These are phyloP conservation scores for Iris macrosiphon DNA, from an alignment of 106 monocot genomes.

Conservation along the genomic window DNA sequence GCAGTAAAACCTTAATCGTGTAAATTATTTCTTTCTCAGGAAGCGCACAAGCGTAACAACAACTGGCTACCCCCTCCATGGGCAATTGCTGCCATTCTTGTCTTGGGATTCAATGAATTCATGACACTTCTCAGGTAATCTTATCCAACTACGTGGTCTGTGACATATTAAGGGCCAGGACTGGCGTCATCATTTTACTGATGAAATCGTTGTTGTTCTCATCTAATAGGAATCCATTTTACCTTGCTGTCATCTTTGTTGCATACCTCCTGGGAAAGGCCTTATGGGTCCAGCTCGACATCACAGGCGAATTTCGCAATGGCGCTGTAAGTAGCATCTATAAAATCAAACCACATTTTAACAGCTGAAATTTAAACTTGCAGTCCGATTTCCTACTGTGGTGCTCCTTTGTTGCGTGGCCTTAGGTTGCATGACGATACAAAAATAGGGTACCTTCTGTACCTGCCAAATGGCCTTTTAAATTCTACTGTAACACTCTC, in stretches of 20 bases:
- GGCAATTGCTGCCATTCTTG: slow-evolving; percentile 77
- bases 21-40: slow-evolving; percentile 30
- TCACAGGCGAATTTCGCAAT: slow-evolving; percentile 70
- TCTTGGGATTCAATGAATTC: slow-evolving; percentile 93
- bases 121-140: slow-evolving; percentile 84
- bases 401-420: no score
- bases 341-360: not conserved
- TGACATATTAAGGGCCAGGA: not conserved
- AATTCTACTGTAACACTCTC: no score
- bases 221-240: slow-evolving; percentile 71
- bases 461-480: no score
- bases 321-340: slow-evolving; percentile 65
- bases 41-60: slow-evolving; percentile 85
- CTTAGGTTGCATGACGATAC: no score
- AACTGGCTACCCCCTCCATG: slow-evolving; percentile 96
- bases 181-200: not conserved
- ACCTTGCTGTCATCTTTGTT: slow-evolving; percentile 75
- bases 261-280: slow-evolving; percentile 76
- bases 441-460: no score
- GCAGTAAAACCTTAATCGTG: not conserved
- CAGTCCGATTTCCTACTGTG: not conserved
- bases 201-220: not conserved
- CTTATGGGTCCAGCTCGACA: slow-evolving; percentile 95
- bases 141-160: not conserved
- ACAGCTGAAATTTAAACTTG: not conserved